Evolutionary conservation across 164 flowering plant species (phyloP), one percentile per base, ranked within the genome.

Genomic region (Vitis amurensis): DNA sequence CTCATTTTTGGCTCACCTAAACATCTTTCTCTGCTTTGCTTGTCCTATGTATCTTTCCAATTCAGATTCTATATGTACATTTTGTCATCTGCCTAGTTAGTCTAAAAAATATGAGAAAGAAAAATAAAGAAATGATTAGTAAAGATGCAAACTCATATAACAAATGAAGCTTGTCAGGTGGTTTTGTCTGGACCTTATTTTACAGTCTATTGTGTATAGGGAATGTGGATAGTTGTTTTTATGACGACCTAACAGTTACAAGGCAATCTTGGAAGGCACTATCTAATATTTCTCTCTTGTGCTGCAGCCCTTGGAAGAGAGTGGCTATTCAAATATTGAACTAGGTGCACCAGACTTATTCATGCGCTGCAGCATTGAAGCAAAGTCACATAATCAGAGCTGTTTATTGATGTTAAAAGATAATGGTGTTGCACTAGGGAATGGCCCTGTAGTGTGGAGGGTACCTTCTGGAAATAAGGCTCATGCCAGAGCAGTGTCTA

Each of bases 231-330:
- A 23, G 27, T 23, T 23, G 27, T 23, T 23, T 37, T 37, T 37
- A 37, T 37, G 6, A 37, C 0, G 44, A 4, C 44, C 44, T 57
- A 9, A n/a, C 17, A 4, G 3, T 14, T 17, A 8, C 17, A 57
- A 57, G 60, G 23, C 9, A 57, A 16, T 16, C 17, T 9, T 15
- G 15, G 9, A 15, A 57, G 27, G 9, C 19, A 9, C 8, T 14
- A 16, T 57, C 61, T 11, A 17, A 23, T 31, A 58, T 67, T 17
- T 51, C 12, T 8, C 37, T 75, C 11, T 76, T 68, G 65, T 37
- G 44, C 27, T 82, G 85, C 88, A 95, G 98, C 91, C 90, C 9
- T 78, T 92, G 59, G 89, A 80, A 71, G 86, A 76, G 65, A 79
- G 75, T 74, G 93, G 92, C 15, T 91, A 84, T 70, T 72, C 88